These are phyloP conservation scores for Phialocephala subalpina DNA, from an alignment of 2,329 filamentous ascomycete species.

Conservation along the genomic window DNA sequence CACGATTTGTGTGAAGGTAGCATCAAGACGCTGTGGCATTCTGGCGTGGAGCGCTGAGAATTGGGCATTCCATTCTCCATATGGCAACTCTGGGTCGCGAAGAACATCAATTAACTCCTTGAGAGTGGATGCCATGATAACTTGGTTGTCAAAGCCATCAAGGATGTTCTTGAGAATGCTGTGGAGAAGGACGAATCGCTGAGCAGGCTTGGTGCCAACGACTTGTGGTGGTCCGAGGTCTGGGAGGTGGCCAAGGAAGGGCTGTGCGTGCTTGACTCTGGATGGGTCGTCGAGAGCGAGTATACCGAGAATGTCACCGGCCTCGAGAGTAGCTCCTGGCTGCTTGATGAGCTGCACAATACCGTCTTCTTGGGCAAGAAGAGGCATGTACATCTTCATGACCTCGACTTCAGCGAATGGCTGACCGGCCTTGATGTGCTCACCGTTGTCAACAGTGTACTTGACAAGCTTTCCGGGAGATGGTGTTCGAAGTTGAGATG, in stretches of 20 bases:
- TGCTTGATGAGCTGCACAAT: constrained; percentile 99
- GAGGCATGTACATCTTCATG: constrained; percentile 99
- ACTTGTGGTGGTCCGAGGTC: constrained; percentile 86
- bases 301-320: constrained; percentile 98
- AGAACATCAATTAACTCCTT: constrained; percentile 92
- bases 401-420: constrained; percentile 97
- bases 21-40: constrained; percentile 94
- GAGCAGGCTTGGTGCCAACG: constrained; percentile 88
- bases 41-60: constrained; percentile 96
- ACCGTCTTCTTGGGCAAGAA: constrained; percentile 93
- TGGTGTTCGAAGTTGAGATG: constrained; percentile 93
- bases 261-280: constrained; percentile 94
- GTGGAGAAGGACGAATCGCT: constrained; percentile 81
- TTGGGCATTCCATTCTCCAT: constrained; percentile 95
- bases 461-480: constrained; percentile 98
- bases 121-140: constrained; percentile 89
- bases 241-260: constrained; percentile 90
- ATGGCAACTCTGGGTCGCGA: constrained; percentile 88
- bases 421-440: constrained; percentile 91
- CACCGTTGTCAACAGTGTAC: constrained; percentile 94
- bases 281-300: constrained; percentile 93
- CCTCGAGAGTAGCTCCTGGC: constrained; percentile 95
- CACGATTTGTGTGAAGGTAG: constrained; percentile 82
- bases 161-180: constrained; percentile 88
- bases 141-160: constrained; percentile 93